phyloP scores from a whole-genome alignment of 192 early-diverging fungal species.

The Umbelopsis ramanniana region DNA sequence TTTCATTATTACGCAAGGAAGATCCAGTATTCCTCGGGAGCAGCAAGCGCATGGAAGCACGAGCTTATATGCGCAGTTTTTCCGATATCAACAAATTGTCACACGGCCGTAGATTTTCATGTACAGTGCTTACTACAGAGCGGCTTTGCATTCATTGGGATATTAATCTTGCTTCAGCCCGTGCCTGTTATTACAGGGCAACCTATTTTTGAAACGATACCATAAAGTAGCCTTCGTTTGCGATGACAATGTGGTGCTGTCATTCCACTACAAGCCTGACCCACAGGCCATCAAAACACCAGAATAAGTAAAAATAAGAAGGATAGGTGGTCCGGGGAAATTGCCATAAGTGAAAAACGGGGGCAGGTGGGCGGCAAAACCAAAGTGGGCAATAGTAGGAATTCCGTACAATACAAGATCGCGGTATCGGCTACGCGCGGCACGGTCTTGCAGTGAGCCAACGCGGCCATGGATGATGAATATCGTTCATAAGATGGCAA shows the following conservation, averaged over 20 bases:
- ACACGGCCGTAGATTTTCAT: neutral
- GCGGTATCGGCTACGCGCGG: too few relatives aligned
- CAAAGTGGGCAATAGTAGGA: too few relatives aligned
- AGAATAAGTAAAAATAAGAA: neutral
- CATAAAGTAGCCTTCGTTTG: too few relatives aligned
- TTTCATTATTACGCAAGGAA: too few relatives aligned
- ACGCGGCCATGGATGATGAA: too few relatives aligned
- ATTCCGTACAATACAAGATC: too few relatives aligned
- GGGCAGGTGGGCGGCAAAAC: neutral
- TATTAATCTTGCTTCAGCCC: neutral
- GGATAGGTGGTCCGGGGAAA: neutral
- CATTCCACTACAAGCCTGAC: neutral
- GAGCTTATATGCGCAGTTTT: neutral
- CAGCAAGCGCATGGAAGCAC: neutral
- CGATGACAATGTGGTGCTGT: too few relatives aligned
- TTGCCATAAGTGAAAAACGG: neutral
- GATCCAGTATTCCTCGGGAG: neutral
- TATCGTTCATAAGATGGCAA: too few relatives aligned
- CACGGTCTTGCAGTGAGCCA: too few relatives aligned
- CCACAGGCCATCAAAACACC: neutral
- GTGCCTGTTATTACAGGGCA: too few relatives aligned
- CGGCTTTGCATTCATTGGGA: neutral
- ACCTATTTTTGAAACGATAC: too few relatives aligned
- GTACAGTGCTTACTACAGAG: neutral
- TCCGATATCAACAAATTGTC: conserved; percentile 8